Evolutionary conservation across 2,329 filamentous ascomycete species (phyloP), one percentile per base, ranked within the genome.

Genomic region (Knufia fluminis): DNA sequence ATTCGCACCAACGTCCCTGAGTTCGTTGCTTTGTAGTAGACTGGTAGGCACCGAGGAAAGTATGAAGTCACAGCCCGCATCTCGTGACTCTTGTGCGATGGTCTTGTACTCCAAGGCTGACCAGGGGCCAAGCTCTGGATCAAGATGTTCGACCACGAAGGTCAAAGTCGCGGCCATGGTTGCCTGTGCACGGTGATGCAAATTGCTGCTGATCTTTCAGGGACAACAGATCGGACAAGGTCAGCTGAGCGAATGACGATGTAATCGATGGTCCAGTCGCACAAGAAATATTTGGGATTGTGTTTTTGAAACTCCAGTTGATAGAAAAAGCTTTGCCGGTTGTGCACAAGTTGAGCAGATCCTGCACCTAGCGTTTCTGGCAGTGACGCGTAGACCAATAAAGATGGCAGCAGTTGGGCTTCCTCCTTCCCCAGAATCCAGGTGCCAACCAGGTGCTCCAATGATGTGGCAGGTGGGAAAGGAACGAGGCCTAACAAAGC

Each of bases 131-230:
- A 98, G 77, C 68, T 98, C 92, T 35, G 86, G 83, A 71, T 98
- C 92, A 57, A 98, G 82, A 69, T 98, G 91, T 73, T 97, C 91
- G 60, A 97, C 90, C 61, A 97, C 86, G 70, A 92, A 96, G 38
- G 82, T 90, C 68, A 89, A 86, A 57, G 35, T 43, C n/a, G 17
- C 23, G 8, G 45, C 31, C 36, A 32, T 46, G 16, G 56, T 50
- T 38, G 24, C 19, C 12, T 14, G 24, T 45, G 33, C 9, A 43
- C 8, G 19, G 48, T 20, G 12, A 16, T 33, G 16, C 48, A 28
- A 49, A 20, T 12, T 33, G 8, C 16, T 35, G 43, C 4, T 31
- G 43, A 38, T 46, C 43, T 35, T 19, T 36, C 14, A 38, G 28
- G 43, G 4, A 45, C 16, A 16, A 12, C 9, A 38, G 32, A 31